phyloP scores from a whole-genome alignment of 495 filamentous ascomycete species.

The Tuber melanosporum region DNA sequence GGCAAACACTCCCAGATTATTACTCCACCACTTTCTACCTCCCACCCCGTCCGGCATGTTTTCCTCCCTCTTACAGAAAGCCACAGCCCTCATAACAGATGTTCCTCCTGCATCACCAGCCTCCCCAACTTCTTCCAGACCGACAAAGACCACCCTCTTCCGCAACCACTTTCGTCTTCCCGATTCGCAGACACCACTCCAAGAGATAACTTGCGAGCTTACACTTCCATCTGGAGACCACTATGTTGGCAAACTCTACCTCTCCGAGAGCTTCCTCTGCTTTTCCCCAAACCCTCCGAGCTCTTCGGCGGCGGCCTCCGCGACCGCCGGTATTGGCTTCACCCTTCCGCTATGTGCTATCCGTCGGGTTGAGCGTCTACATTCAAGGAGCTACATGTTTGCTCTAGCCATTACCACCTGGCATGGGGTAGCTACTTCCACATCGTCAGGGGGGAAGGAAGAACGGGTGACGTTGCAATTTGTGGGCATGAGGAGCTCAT shows the following conservation, averaged over 20 bases:
- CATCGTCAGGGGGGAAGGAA: constrained; percentile 44
- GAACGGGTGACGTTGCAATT: constrained; percentile 87
- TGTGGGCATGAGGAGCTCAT: constrained; percentile 76
- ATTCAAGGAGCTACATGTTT: constrained; percentile 85
- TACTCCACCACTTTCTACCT: neutral
- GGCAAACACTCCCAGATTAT: neutral
- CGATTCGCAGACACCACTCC: constrained; percentile 78
- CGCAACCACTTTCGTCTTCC: constrained; percentile 94
- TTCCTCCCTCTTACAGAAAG: constrained; percentile 74
- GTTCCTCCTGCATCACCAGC: constrained; percentile 61
- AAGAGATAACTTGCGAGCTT: constrained; percentile 93
- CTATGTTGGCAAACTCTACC: constrained; percentile 86
- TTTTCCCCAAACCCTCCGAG: constrained; percentile 90
- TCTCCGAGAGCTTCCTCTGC: constrained; percentile 89
- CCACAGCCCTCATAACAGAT: constrained; percentile 79
- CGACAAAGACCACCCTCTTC: constrained; percentile 87
- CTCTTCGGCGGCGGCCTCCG: constrained; percentile 60
- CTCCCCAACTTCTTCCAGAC: constrained; percentile 63
- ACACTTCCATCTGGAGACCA: constrained; percentile 74
- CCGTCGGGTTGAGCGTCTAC: constrained; percentile 80
- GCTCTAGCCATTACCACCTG: constrained; percentile 90
- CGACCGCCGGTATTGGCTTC: constrained; percentile 94
- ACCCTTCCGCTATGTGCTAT: constrained; percentile 90
- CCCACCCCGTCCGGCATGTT: constrained; percentile 24
- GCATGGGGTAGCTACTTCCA: constrained; percentile 63